A percentile compares a stretch with the other conserved stretches of the same genome.
phyloP scores from a whole-genome alignment of 2,329 filamentous ascomycete species.

The Exophiala dermatitidis region DNA sequence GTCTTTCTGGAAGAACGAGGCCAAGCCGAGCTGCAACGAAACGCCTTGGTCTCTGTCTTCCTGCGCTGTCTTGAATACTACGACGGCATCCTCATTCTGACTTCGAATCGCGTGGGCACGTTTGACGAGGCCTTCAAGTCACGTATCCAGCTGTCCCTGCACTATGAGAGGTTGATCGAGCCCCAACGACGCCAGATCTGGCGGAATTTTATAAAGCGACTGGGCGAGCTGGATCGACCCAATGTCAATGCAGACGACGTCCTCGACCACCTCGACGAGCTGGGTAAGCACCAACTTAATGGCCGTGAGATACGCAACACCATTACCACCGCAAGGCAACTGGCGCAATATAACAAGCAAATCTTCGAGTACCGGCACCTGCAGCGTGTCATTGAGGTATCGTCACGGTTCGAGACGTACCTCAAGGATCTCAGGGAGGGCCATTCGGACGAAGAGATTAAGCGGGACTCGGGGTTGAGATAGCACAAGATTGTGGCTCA shows the following conservation, averaged over 20 bases:
- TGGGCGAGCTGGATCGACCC: not conserved
- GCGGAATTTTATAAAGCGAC: conserved; percentile 10
- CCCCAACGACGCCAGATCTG: conserved; percentile 1
- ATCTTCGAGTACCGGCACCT: conserved; percentile 16
- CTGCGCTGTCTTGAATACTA: conserved; percentile 34
- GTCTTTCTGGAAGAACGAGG: conserved; percentile 28
- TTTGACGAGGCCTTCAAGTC: conserved; percentile 89
- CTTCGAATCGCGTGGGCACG: conserved; percentile 59
- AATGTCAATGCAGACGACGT: conserved; percentile 17
- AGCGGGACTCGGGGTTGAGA: too few species aligned
- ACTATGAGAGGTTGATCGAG: conserved; percentile 45
- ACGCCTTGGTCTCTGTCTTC: conserved; percentile 31
- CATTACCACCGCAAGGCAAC: conserved; percentile 25
- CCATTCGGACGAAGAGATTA: too few species aligned
- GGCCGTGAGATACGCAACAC: conserved; percentile 30
- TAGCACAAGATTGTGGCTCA: too few species aligned
- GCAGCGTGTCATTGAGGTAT: not conserved
- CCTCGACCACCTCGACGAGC: conserved; percentile 16
- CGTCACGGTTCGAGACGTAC: too few species aligned
- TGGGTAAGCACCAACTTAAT: conserved; percentile 25
- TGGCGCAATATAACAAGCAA: conserved; percentile 17
- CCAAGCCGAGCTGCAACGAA: conserved; percentile 23
- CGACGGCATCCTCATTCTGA: conserved; percentile 42
- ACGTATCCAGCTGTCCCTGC: conserved; percentile 74
- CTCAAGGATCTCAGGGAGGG: too few species aligned